phyloP scores from a whole-genome alignment of 2,329 filamentous ascomycete species.

The Gaeumannomyces tritici region DNA sequence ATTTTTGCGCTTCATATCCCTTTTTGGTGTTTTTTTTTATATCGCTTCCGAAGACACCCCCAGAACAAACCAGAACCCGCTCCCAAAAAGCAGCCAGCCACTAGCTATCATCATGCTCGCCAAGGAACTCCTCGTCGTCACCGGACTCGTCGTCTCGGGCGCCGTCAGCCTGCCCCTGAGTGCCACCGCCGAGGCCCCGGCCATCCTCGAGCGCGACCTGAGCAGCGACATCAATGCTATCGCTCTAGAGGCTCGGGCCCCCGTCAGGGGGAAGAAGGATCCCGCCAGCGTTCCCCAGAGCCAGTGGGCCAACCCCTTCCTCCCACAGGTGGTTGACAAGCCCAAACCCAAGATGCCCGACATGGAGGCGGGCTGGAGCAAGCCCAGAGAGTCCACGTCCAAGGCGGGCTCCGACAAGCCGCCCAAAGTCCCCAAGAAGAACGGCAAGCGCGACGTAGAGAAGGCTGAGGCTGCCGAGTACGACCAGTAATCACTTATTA shows the following conservation, averaged over 20 bases:
- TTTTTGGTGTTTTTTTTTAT: too few species aligned
- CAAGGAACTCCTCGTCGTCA: neutral
- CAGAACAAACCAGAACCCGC: too few species aligned
- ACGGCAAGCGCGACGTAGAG: neutral
- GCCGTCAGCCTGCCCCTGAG: neutral
- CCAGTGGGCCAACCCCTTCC: neutral
- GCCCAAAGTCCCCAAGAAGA: neutral
- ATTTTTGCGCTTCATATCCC: too few species aligned
- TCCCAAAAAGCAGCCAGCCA: neutral
- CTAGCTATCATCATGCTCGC: neutral
- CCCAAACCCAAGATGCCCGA: neutral
- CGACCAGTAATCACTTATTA: neutral
- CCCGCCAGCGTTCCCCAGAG: neutral
- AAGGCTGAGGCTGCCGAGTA: neutral
- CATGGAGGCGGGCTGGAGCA: neutral
- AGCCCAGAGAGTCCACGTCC: neutral
- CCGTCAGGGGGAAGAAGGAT: neutral
- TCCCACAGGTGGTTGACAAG: neutral
- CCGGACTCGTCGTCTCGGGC: neutral
- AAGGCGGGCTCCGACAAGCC: neutral
- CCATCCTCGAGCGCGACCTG: neutral
- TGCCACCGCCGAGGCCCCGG: neutral
- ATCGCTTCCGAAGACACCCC: too few species aligned
- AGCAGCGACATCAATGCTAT: neutral
- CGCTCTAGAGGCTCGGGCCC: neutral